Conservation (phyloP, 768 basidiomycete species). For the Lentinula sp. region DNA sequence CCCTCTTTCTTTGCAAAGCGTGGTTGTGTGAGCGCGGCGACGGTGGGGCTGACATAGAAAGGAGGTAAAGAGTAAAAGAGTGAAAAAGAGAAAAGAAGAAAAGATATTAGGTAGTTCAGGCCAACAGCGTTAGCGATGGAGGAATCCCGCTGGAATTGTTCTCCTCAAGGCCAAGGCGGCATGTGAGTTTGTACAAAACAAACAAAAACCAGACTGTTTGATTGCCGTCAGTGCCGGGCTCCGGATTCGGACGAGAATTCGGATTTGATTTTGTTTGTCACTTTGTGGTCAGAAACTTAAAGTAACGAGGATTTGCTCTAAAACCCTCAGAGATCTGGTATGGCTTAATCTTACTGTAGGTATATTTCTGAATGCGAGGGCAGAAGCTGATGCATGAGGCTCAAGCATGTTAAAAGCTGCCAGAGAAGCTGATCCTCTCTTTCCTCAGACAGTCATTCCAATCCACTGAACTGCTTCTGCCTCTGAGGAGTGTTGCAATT, state of each 20-base stretch:
- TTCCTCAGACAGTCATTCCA: not conserved
- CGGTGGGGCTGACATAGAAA: slow-evolving; percentile 36
- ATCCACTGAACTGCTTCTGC: not conserved
- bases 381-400: not conserved
- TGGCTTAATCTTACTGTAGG: not conserved
- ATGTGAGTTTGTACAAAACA: not conserved
- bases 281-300: not conserved
- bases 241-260: not conserved
- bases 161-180: not conserved
- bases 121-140: not conserved
- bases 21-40: slow-evolving; percentile 34
- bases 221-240: not conserved
- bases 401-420: not conserved
- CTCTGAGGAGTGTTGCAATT: too few species aligned
- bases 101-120: not conserved
- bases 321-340: not conserved
- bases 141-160: not conserved
- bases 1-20: slow-evolving; percentile 36
- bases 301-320: not conserved
- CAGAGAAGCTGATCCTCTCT: not conserved
- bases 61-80: slow-evolving; percentile 22
- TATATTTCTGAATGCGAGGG: not conserved
- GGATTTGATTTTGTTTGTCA: not conserved
- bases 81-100: slow-evolving; percentile 12
- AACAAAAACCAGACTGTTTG: not conserved